Evolutionary conservation across 1,284 basidiomycete species (phyloP).

Genomic region (Somion occarium): DNA sequence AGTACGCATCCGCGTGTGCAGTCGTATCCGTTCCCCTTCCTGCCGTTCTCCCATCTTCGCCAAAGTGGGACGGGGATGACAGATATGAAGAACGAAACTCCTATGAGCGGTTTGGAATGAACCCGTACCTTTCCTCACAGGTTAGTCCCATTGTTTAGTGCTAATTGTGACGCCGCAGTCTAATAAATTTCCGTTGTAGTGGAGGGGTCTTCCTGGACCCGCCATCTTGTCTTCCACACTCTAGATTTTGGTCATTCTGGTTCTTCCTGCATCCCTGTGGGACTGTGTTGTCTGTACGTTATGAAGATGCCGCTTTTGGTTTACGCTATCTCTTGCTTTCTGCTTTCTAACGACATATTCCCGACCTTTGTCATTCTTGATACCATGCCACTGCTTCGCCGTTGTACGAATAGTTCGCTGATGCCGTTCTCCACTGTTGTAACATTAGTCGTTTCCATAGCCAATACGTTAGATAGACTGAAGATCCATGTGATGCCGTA

Average conservation of each 20-base stretch:
- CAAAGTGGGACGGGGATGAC: constrained; percentile 24
- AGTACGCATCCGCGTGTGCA: constrained; percentile 27
- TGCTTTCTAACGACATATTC: not conserved
- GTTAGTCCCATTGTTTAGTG: constrained; percentile 18
- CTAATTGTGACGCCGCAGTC: constrained; percentile 4
- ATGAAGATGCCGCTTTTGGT: not conserved
- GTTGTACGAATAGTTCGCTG: not conserved
- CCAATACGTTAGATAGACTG: constrained; percentile 6
- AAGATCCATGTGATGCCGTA: constrained; percentile 5
- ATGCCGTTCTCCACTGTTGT: not conserved
- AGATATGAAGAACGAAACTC: constrained; percentile 27
- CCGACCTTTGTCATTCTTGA: constrained; percentile 1
- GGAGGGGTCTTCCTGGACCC: constrained; percentile 32
- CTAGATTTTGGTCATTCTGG: constrained; percentile 15
- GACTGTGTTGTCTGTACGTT: constrained; percentile 6
- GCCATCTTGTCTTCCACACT: constrained; percentile 26
- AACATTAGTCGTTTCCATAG: constrained; percentile 5
- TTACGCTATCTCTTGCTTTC: constrained; percentile 6
- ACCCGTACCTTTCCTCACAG: constrained; percentile 33
- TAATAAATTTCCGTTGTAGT: constrained; percentile 22
- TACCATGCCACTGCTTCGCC: not conserved
- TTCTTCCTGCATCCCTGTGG: constrained; percentile 1
- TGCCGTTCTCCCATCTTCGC: constrained; percentile 23
- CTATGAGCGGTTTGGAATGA: constrained; percentile 23
- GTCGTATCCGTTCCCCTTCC: constrained; percentile 28